These are phyloP conservation scores for Kodamaea plutei DNA, from an alignment of 1,139 yeast species.

Conservation along the genomic window DNA sequence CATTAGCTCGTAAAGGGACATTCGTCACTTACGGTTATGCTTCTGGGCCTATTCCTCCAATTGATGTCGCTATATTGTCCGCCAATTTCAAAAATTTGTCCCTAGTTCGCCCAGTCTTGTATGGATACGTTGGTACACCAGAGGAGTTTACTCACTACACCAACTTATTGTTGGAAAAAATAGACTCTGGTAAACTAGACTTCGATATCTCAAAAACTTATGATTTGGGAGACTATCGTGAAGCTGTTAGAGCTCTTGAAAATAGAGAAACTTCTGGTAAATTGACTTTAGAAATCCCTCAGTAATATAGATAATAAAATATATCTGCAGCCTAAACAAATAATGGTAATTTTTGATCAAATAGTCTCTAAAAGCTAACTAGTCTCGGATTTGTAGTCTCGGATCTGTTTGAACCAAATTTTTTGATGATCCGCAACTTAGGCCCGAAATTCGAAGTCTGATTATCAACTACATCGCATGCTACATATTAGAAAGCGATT, in stretches of 20 bases:
- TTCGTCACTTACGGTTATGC: too few species aligned
- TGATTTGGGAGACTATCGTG: constrained; percentile 57
- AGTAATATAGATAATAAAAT: too few species aligned
- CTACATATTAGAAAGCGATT: too few species aligned
- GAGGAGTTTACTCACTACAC: constrained; percentile 62
- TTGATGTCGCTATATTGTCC: constrained; percentile 45
- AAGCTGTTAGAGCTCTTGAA: constrained; percentile 67
- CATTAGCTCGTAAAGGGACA: too few species aligned
- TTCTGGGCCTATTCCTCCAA: constrained; percentile 81
- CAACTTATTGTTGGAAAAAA: constrained; percentile 36
- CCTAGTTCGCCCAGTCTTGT: constrained; percentile 61
- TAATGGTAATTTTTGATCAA: too few species aligned
- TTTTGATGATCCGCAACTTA: too few species aligned
- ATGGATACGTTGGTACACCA: constrained; percentile 45
- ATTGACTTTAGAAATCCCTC: constrained; percentile 56
- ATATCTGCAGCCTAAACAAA: too few species aligned
- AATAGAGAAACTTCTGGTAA: constrained; percentile 77
- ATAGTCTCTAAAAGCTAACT: too few species aligned
- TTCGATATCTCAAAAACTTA: constrained; percentile 51
- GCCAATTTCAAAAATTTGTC: constrained; percentile 64
- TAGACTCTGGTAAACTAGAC: constrained; percentile 48
- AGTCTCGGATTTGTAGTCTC: too few species aligned
- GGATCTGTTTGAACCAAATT: too few species aligned
- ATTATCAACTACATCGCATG: too few species aligned
- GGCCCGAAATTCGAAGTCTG: too few species aligned